Evolutionary conservation across 768 basidiomycete genomes (phyloP).

Genomic region (Pulveroboletus sp.): DNA sequence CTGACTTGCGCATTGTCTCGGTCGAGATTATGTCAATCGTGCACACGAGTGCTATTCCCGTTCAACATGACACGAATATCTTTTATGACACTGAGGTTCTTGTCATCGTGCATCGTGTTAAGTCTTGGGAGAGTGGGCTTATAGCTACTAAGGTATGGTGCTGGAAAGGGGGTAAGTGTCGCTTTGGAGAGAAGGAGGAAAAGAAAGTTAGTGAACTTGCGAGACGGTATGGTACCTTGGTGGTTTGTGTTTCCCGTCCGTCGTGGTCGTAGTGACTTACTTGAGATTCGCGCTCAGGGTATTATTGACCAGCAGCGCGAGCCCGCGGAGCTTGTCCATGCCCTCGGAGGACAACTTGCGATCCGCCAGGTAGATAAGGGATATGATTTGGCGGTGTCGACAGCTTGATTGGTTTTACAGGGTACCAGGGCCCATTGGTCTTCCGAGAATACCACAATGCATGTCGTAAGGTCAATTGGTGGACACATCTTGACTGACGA

Average conservation of each 20-base stretch:
- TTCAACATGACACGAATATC: slow-evolving; percentile 44
- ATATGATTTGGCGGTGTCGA: not conserved
- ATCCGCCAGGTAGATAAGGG: slow-evolving; percentile 58
- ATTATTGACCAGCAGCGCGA: slow-evolving; percentile 59
- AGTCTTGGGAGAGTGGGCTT: slow-evolving; percentile 59
- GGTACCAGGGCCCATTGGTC: slow-evolving; percentile 73
- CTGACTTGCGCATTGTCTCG: slow-evolving; percentile 55
- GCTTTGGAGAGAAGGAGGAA: slow-evolving; percentile 54
- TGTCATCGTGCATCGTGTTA: slow-evolving; percentile 63
- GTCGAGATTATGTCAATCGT: slow-evolving; percentile 64
- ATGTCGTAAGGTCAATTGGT: slow-evolving; percentile 51
- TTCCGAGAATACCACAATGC: slow-evolving; percentile 78
- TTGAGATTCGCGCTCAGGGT: slow-evolving; percentile 17
- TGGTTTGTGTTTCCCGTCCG: slow-evolving; percentile 40
- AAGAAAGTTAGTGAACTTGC: slow-evolving; percentile 67
- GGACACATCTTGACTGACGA: slow-evolving; percentile 64
- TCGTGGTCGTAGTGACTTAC: not conserved
- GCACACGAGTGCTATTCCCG: slow-evolving; percentile 43
- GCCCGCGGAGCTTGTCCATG: slow-evolving; percentile 53
- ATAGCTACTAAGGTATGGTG: slow-evolving; percentile 70
- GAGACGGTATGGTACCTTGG: slow-evolving; percentile 62
- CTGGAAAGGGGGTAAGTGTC: slow-evolving; percentile 61
- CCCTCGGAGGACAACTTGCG: slow-evolving; percentile 67
- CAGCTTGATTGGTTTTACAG: slow-evolving; percentile 31
- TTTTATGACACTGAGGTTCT: slow-evolving; percentile 76